Conservation (phyloP, 2,329 filamentous ascomycete genomes). For the Exophiala sp. region DNA sequence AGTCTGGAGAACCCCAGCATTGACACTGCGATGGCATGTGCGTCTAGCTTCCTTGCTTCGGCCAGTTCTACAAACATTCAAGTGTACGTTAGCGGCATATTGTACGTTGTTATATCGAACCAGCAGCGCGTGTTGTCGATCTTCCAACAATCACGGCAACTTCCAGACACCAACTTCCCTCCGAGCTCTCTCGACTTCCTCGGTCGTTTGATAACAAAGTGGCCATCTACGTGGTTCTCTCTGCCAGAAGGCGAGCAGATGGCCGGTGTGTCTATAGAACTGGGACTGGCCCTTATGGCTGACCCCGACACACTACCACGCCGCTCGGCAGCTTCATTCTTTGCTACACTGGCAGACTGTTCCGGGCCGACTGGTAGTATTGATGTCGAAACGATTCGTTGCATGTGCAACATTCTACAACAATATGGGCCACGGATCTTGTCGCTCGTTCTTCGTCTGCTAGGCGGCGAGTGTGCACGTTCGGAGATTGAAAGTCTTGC, state of each 20-base stretch:
- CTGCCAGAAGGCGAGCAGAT: constrained; percentile 31
- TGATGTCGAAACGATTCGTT: constrained; percentile 11
- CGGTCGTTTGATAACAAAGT: constrained; percentile 41
- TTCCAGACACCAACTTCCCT: constrained; percentile 39
- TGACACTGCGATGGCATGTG: constrained; percentile 44
- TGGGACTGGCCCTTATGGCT: constrained; percentile 40
- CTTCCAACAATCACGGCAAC: constrained; percentile 2
- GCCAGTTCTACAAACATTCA: constrained; percentile 30
- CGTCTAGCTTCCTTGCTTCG: constrained; percentile 45
- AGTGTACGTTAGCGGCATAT: constrained; percentile 37
- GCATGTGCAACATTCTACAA: constrained; percentile 24
- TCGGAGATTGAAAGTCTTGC: constrained; percentile 43
- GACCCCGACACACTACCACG: constrained; percentile 45
- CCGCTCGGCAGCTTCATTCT: constrained; percentile 45
- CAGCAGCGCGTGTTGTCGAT: constrained; percentile 35
- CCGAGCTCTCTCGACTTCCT: constrained; percentile 47
- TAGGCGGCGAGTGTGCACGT: constrained; percentile 43
- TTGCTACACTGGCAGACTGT: constrained; percentile 39
- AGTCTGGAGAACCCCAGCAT: constrained; percentile 39
- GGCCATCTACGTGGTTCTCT: constrained; percentile 38
- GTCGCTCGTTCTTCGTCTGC: constrained; percentile 38
- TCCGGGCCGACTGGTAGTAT: constrained; percentile 16
- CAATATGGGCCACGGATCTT: constrained; percentile 38
- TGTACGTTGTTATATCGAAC: constrained; percentile 10
- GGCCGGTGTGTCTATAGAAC: constrained; percentile 37